Percentiles rank a stretch among this genome's conserved stretches.
These are phyloP conservation scores for Candida sanyaensis DNA, from an alignment of 1,139 yeast genomes.

Conservation along the genomic window DNA sequence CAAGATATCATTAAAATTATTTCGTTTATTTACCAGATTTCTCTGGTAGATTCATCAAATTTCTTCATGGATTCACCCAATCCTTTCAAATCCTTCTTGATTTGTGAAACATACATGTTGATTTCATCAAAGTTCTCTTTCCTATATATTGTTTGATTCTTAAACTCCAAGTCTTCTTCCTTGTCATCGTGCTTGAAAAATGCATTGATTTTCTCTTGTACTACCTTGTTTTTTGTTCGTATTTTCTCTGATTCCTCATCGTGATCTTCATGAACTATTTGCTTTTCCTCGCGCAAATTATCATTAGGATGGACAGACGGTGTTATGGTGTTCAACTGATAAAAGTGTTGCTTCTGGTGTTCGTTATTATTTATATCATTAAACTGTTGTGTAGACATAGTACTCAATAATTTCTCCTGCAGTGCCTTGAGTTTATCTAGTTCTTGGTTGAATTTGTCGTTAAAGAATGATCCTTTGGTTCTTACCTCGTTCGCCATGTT, in stretches of 20 bases:
- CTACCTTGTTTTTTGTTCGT: constrained; percentile 6
- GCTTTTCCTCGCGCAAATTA: constrained; percentile 8
- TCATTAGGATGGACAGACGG: constrained; percentile 7
- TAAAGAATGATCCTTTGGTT: constrained; percentile 60
- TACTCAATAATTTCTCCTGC: constrained; percentile 61
- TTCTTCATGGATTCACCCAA: constrained; percentile 45
- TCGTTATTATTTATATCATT: constrained; percentile 17
- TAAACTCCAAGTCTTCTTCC: constrained; percentile 15
- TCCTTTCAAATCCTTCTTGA: constrained; percentile 30
- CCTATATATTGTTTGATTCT: constrained; percentile 19
- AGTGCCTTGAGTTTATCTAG: constrained; percentile 56
- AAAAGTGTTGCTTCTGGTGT: constrained; percentile 36
- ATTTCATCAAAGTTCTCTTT: constrained; percentile 42
- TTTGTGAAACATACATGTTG: constrained; percentile 37
- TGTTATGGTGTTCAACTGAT: constrained; percentile 13
- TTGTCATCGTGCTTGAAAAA: constrained; percentile 22
- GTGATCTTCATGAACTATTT: constrained; percentile 11
- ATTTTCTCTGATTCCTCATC: constrained; percentile 13
- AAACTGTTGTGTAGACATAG: constrained; percentile 49
- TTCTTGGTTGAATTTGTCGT: constrained; percentile 57
- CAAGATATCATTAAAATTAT: too few relatives aligned
- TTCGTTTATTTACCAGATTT: constrained; percentile 28
- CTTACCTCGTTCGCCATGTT: constrained; percentile 60
- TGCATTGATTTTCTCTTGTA: constrained; percentile 19
- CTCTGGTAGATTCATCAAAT: constrained; percentile 41